Evolutionary conservation across 441 rosid species (phyloP).

Genomic region (Gossypium davidsonii): DNA sequence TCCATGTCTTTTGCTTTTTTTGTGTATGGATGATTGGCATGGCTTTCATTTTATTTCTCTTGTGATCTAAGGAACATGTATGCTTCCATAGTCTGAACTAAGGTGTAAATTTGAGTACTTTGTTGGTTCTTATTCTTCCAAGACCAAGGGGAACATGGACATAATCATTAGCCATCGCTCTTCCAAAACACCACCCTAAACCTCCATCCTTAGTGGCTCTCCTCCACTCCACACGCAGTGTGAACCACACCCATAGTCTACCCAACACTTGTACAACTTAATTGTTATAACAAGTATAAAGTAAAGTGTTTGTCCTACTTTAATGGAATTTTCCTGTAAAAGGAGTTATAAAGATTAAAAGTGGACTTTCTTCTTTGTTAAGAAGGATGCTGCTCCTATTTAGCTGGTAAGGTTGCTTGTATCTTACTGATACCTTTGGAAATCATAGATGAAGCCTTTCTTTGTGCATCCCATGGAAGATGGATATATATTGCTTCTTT

Average conservation of each 20-base stretch:
- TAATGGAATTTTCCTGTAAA: not conserved
- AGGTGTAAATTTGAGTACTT: not conserved
- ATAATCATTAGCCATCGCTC: no score
- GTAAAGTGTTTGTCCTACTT: not conserved
- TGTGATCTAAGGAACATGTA: constrained; percentile 1
- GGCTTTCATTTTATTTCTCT: constrained; percentile 1
- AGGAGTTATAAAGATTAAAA: not conserved
- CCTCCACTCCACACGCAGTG: no score
- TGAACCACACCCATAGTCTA: no score
- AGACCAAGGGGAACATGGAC: no score
- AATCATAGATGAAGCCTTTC: not conserved
- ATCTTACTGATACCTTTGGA: not conserved
- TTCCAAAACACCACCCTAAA: no score
- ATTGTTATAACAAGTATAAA: not conserved
- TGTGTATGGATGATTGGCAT: not conserved
- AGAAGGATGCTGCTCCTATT: not conserved
- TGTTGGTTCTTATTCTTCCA: not conserved
- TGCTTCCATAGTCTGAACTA: not conserved
- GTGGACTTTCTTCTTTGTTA: not conserved
- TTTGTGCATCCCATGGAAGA: not conserved
- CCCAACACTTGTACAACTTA: no score
- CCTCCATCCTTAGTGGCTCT: no score
- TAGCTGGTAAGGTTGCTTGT: not conserved
- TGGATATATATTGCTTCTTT: not conserved
- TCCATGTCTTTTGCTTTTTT: not conserved